phyloP scores from a whole-genome alignment of 495 filamentous ascomycete species.

The Xylaria cubensis region DNA sequence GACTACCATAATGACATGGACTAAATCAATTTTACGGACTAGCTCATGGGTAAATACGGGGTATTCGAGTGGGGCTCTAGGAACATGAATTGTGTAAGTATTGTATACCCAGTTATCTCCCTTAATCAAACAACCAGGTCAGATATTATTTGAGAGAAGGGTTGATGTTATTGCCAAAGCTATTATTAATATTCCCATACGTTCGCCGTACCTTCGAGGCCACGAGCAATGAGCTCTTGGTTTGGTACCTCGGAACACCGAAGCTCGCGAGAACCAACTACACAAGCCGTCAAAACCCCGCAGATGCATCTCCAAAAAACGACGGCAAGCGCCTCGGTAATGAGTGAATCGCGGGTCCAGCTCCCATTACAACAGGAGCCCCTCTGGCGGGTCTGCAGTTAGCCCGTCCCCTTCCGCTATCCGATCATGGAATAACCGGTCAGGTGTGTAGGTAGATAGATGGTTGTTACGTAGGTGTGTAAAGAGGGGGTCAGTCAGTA shows the following conservation, averaged over 20 bases:
- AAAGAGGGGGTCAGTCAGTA: not conserved
- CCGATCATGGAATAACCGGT: not conserved
- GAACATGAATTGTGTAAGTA: too few species aligned
- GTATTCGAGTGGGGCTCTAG: too few species aligned
- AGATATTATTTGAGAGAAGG: not conserved
- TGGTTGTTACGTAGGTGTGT: not conserved
- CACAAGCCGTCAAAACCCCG: not conserved
- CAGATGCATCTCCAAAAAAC: slow-evolving; percentile 12
- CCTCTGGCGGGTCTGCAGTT: not conserved
- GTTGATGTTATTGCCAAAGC: not conserved
- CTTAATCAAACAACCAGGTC: not conserved
- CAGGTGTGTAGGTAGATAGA: not conserved
- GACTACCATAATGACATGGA: too few species aligned
- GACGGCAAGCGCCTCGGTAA: slow-evolving; percentile 5
- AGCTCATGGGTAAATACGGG: not conserved
- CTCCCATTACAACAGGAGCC: not conserved
- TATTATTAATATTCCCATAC: too few species aligned
- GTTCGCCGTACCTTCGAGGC: not conserved
- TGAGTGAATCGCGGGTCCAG: not conserved
- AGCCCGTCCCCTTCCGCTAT: not conserved
- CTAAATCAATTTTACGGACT: not conserved
- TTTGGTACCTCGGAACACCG: not conserved
- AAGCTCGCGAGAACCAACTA: not conserved
- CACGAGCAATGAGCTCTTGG: not conserved
- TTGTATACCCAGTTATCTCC: not conserved